A percentile compares a stretch with the other conserved stretches of the same genome.
Evolutionary conservation across 1,284 basidiomycete species (phyloP).

Genomic region (Laetiporus sulphureus): DNA sequence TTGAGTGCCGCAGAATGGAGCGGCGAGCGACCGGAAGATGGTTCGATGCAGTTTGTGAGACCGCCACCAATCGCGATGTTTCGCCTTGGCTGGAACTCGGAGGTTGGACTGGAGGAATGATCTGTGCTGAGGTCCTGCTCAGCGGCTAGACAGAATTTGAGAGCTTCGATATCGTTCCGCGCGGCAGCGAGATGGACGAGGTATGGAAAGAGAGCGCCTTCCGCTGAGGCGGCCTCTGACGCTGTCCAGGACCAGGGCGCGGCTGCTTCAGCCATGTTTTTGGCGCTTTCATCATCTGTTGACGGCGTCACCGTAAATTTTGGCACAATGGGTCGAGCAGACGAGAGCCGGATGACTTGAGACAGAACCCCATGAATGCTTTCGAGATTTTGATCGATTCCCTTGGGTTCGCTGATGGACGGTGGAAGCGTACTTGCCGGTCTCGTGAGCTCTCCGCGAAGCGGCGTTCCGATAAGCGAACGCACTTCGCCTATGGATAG

Average conservation of each 20-base stretch:
- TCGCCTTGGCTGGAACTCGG: conserved; percentile 8
- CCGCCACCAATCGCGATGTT: conserved; percentile 45
- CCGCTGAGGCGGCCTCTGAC: conserved; percentile 60
- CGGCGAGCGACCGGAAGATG: conserved; percentile 65
- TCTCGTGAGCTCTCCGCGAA: conserved; percentile 83
- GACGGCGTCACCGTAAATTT: conserved; percentile 35
- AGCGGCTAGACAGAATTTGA: conserved; percentile 50
- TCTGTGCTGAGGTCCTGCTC: conserved; percentile 17
- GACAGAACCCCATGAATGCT: conserved; percentile 58
- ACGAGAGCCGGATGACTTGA: conserved; percentile 60
- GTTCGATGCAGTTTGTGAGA: conserved; percentile 63
- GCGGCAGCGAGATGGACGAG: conserved; percentile 74
- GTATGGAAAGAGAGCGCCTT: conserved; percentile 65
- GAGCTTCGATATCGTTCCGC: conserved; percentile 53
- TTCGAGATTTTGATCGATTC: conserved; percentile 45
- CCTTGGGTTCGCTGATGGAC: conserved; percentile 32
- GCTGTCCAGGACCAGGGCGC: conserved; percentile 76
- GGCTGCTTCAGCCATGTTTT: conserved; percentile 40
- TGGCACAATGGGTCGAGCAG: conserved; percentile 30
- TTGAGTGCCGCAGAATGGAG: conserved; percentile 78
- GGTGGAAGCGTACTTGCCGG: conserved; percentile 30
- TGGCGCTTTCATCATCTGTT: conserved; percentile 23
- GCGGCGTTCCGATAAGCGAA: conserved; percentile 68
- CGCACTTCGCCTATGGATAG: conserved; percentile 65
- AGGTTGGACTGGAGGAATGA: conserved; percentile 1